These are phyloP conservation scores for Camellia sinensis DNA, from an alignment of 148 eudicot genomes.

Conservation along the genomic window DNA sequence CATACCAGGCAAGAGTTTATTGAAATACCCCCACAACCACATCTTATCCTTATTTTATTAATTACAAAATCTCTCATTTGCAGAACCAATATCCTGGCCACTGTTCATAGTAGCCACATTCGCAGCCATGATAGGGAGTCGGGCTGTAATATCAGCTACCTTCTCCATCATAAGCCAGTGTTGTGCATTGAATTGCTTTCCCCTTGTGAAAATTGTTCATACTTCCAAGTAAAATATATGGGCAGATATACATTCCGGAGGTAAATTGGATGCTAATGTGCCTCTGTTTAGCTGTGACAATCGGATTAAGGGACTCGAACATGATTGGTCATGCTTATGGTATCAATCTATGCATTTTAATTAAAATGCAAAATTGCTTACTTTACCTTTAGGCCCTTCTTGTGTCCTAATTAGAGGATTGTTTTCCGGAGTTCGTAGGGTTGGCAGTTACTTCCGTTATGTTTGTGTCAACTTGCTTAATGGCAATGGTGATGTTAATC, in stretches of 20 bases:
- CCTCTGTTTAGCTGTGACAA: constrained; percentile 65
- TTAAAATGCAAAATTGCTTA: neutral
- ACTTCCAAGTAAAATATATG: constrained; percentile 65
- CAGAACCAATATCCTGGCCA: constrained; percentile 69
- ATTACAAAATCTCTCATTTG: neutral
- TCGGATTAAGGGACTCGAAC: constrained; percentile 58
- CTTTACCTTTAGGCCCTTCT: neutral
- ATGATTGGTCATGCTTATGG: constrained; percentile 73
- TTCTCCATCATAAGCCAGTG: constrained; percentile 70
- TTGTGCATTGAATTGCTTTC: constrained; percentile 59
- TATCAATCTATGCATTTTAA: constrained; percentile 13
- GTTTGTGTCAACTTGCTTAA: constrained; percentile 69
- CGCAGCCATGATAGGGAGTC: constrained; percentile 70
- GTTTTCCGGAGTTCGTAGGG: constrained; percentile 29
- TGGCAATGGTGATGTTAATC: constrained; percentile 57
- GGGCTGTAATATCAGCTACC: constrained; percentile 67
- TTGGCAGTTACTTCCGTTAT: constrained; percentile 56
- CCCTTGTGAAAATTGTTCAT: constrained; percentile 60
- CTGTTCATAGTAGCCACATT: constrained; percentile 60
- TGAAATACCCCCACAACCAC: neutral
- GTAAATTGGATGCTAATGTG: constrained; percentile 65
- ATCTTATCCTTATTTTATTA: too few relatives aligned
- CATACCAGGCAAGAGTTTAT: constrained; percentile 46
- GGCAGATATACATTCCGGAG: constrained; percentile 72
- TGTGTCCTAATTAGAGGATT: neutral